Percentiles rank a stretch among this genome's conserved stretches.
Conservation (phyloP, 2,329 filamentous ascomycete species). For the Chrysosphaeria jannelii region DNA sequence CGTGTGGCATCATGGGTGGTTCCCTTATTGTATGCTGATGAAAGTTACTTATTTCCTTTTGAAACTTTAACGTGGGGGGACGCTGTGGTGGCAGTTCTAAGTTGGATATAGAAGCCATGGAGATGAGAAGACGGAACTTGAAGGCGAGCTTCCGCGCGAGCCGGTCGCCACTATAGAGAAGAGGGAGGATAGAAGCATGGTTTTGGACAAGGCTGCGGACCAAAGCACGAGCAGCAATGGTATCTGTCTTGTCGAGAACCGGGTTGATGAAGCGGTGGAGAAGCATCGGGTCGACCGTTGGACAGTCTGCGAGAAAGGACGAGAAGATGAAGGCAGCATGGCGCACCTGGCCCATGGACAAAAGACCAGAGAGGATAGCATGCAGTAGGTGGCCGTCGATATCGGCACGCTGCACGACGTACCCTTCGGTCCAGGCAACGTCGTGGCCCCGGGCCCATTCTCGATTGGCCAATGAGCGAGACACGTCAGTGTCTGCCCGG, state of each 20-base stretch:
- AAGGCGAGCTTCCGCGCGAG: conserved; percentile 2
- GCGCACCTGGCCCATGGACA: conserved; percentile 15
- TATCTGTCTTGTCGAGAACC: conserved; percentile 13
- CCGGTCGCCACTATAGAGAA: conserved; percentile 2
- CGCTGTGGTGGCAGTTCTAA: neutral
- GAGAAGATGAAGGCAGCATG: conserved; percentile 15
- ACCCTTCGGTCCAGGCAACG: conserved; percentile 7
- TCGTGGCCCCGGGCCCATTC: conserved; percentile 7
- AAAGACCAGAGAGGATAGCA: conserved; percentile 15
- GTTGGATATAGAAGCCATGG: conserved; percentile 2
- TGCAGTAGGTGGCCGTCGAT: conserved; percentile 13
- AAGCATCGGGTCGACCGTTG: conserved; percentile 9
- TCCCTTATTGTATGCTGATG: no score
- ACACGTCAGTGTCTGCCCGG: conserved; percentile 1
- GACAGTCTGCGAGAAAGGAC: conserved; percentile 10
- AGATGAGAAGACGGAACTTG: conserved; percentile 3
- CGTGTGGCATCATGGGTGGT: no score
- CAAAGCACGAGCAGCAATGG: conserved; percentile 9
- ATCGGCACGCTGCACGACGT: conserved; percentile 12
- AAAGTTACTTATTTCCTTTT: no score
- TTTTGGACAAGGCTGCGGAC: conserved; percentile 8
- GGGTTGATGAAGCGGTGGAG: conserved; percentile 14
- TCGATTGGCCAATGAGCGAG: conserved; percentile 4
- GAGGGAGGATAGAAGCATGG: conserved; percentile 4
- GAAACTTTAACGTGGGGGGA: no score